Evolutionary conservation across 352 stramenopile species (phyloP).

Genomic region (Globisporangium takayamanum): DNA sequence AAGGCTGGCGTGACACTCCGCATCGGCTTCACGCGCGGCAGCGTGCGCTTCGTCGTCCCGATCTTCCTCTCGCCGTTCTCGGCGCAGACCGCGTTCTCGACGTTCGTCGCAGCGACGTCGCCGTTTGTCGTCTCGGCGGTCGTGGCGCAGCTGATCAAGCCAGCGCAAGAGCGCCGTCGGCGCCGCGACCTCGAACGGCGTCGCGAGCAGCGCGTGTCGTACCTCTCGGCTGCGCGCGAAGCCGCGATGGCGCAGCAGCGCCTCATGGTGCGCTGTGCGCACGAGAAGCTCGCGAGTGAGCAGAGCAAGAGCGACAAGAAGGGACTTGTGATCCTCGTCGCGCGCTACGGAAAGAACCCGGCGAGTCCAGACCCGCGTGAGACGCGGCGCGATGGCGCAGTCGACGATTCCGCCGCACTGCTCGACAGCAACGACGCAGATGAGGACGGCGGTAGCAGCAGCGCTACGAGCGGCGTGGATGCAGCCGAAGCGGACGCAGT

Average conservation of each 20-base stretch:
- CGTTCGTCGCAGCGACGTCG: slow-evolving; percentile 65
- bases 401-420: slow-evolving; percentile 11
- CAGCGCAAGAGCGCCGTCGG: slow-evolving; percentile 50
- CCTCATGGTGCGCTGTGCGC: slow-evolving; percentile 57
- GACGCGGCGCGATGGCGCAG: slow-evolving; percentile 15
- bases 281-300: slow-evolving; percentile 55
- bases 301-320: slow-evolving; percentile 31
- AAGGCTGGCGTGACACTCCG: slow-evolving; percentile 54
- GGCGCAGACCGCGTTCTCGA: slow-evolving; percentile 55
- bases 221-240: slow-evolving; percentile 43
- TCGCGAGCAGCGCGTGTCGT: slow-evolving; percentile 44
- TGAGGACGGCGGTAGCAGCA: slow-evolving; percentile 8
- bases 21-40: slow-evolving; percentile 68
- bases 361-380: slow-evolving; percentile 42
- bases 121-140: slow-evolving; percentile 62
- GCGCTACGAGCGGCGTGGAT: slow-evolving; percentile 16
- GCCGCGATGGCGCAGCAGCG: slow-evolving; percentile 63
- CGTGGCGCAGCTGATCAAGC: slow-evolving; percentile 60
- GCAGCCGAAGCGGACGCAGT: neutral
- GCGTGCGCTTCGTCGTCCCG: slow-evolving; percentile 74
- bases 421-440: slow-evolving; percentile 18
- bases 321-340: slow-evolving; percentile 67
- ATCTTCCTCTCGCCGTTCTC: slow-evolving; percentile 80
- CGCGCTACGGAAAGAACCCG: slow-evolving; percentile 69
- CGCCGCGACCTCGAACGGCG: slow-evolving; percentile 40